phyloP scores from a whole-genome alignment of 2,329 filamentous ascomycete species.

The Fusarium circinatum region DNA sequence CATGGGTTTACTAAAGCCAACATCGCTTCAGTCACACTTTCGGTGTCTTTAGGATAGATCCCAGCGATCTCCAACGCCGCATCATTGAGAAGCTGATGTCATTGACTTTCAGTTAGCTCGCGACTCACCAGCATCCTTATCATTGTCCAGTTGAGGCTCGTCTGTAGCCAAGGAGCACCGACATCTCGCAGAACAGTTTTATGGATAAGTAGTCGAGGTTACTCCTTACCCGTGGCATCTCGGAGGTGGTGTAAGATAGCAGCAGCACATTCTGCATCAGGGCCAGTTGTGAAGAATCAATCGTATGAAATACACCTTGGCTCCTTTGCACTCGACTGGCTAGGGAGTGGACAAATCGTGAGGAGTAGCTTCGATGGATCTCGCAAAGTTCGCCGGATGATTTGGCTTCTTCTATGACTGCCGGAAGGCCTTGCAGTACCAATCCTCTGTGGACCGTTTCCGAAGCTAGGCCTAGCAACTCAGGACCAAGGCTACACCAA shows the following conservation, averaged over 20 bases:
- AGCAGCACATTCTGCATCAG: conserved; percentile 48
- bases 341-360: conserved; percentile 45
- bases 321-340: conserved; percentile 38
- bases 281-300: conserved; percentile 62
- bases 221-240: conserved; percentile 31
- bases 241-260: conserved; percentile 43
- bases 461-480: not conserved
- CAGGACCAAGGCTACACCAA: conserved; percentile 23
- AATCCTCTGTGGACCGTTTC: not conserved
- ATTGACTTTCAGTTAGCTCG: conserved; percentile 34
- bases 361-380: not conserved
- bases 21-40: conserved; percentile 28
- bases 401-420: conserved; percentile 20
- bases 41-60: conserved; percentile 12
- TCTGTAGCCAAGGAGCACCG: conserved; percentile 35
- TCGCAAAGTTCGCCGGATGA: not conserved
- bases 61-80: conserved; percentile 20
- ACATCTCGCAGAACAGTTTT: conserved; percentile 25
- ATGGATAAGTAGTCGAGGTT: conserved; percentile 35
- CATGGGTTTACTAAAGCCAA: not conserved
- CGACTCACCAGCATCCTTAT: conserved; percentile 40
- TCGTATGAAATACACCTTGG: conserved; percentile 56
- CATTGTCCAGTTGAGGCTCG: conserved; percentile 42
- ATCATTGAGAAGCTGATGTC: conserved; percentile 19
- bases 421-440: conserved; percentile 13